Conservation (phyloP, 106 monocot genomes). For the Amphibolis antarctica region DNA sequence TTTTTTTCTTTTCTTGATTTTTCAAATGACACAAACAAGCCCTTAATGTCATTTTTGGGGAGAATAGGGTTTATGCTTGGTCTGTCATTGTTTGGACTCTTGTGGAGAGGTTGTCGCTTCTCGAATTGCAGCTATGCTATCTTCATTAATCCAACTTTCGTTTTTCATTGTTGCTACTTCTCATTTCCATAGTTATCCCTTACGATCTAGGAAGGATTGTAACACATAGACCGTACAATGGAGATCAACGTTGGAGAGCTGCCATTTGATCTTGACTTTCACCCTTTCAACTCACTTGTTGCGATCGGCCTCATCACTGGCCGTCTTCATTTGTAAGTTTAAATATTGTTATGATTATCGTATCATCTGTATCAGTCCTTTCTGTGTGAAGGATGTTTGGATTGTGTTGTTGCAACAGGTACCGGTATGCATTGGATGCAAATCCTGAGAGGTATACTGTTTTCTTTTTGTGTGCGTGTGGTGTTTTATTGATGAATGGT, state of each 20-base stretch:
- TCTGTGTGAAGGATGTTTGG: not conserved
- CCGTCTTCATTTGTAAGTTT: slow-evolving; percentile 58
- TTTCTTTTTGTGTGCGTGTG: slow-evolving; percentile 12
- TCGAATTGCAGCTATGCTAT: too few species aligned
- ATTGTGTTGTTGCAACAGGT: slow-evolving; percentile 27
- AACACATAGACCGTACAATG: slow-evolving; percentile 27
- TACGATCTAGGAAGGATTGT: too few species aligned
- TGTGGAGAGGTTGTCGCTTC: too few species aligned
- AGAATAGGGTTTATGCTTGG: too few species aligned
- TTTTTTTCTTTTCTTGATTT: too few species aligned
- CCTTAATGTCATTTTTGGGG: too few species aligned
- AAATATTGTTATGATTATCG: not conserved
- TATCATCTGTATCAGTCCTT: not conserved
- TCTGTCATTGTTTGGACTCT: too few species aligned
- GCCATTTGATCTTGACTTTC: slow-evolving; percentile 86
- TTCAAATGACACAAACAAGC: too few species aligned
- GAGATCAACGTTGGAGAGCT: slow-evolving; percentile 51
- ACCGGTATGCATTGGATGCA: slow-evolving; percentile 43
- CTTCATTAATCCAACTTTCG: too few species aligned
- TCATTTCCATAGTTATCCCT: too few species aligned
- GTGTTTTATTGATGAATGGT: not conserved
- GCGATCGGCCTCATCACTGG: slow-evolving; percentile 72
- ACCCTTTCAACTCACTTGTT: slow-evolving; percentile 54
- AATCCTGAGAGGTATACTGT: slow-evolving; percentile 58
- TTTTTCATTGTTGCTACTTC: too few species aligned